These are phyloP conservation scores for Leccinum colubrinum DNA, from an alignment of 1,284 basidiomycete genomes.

Conservation along the genomic window DNA sequence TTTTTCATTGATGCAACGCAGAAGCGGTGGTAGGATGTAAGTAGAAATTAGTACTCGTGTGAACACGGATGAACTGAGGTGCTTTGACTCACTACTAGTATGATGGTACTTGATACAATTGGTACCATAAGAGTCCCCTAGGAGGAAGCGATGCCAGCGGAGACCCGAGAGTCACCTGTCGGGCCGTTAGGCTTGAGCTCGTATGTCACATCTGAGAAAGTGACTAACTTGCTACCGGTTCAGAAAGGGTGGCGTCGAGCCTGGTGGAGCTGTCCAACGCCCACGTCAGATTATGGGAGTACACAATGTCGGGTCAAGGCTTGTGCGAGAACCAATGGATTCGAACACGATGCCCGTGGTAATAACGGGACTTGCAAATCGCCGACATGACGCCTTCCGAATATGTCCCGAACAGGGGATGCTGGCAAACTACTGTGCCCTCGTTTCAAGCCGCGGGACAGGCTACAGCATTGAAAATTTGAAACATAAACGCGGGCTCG, in stretches of 20 bases:
- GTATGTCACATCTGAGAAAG: neutral
- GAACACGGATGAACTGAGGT: neutral
- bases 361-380: conserved; percentile 22
- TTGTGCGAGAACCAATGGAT: neutral
- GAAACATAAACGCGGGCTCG: neutral
- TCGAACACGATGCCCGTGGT: conserved; percentile 10
- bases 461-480: neutral
- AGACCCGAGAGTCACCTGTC: neutral
- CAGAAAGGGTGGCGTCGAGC: conserved; percentile 1
- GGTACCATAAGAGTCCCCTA: neutral
- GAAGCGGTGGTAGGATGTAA: neutral
- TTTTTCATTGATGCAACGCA: neutral
- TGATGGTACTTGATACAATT: neutral
- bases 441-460: conserved; percentile 7
- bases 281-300: neutral
- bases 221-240: conserved; percentile 8
- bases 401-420: conserved; percentile 6
- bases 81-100: conserved; percentile 10
- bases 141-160: neutral
- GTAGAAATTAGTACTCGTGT: neutral
- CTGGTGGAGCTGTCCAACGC: neutral
- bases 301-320: neutral
- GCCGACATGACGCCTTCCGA: conserved; percentile 14
- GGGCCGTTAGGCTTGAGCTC: neutral
- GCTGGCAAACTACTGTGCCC: neutral